Conservation (phyloP, 352 stramenopile genomes). For the Phytophthora colocasiae region DNA sequence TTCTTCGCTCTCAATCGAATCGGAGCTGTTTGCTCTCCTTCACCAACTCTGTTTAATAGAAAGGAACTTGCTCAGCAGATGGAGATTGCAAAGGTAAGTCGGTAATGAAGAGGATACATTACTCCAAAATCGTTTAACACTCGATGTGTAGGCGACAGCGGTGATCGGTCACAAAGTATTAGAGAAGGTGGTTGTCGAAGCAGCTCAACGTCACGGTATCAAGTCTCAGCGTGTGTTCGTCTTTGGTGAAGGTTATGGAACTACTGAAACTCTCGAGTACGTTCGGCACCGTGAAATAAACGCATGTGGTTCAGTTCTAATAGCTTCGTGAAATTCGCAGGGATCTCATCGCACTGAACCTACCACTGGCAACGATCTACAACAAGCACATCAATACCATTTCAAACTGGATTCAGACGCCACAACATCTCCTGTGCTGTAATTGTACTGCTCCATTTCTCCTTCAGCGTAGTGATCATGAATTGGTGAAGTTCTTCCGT, state of each 20-base stretch:
- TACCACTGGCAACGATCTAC: too few species aligned
- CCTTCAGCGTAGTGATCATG: too few species aligned
- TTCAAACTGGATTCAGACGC: too few species aligned
- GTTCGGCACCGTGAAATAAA: not conserved
- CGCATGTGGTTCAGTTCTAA: not conserved
- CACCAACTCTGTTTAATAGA: not conserved
- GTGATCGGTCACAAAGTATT: conserved; percentile 22
- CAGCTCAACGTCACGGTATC: conserved; percentile 6
- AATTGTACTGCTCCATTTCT: too few species aligned
- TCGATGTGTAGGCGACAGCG: conserved; percentile 15
- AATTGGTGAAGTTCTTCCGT: too few species aligned
- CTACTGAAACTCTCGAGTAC: conserved; percentile 16
- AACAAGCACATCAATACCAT: too few species aligned
- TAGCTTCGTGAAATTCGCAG: not conserved
- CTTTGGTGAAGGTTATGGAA: conserved; percentile 14
- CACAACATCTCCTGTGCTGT: too few species aligned
- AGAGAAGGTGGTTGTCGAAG: conserved; percentile 15
- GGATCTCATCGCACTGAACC: conserved; percentile 26
- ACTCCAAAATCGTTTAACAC: not conserved
- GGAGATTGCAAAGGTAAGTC: conserved; percentile 1
- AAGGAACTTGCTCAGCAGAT: not conserved
- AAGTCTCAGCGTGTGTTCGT: conserved; percentile 26
- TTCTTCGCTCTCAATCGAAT: conserved; percentile 1
- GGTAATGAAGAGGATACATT: not conserved
- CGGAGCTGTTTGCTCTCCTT: not conserved